Evolutionary conservation across 208 protist genomes (phyloP), one percentile per base, ranked within the genome.

Genomic region (Trichomonas tenax): DNA sequence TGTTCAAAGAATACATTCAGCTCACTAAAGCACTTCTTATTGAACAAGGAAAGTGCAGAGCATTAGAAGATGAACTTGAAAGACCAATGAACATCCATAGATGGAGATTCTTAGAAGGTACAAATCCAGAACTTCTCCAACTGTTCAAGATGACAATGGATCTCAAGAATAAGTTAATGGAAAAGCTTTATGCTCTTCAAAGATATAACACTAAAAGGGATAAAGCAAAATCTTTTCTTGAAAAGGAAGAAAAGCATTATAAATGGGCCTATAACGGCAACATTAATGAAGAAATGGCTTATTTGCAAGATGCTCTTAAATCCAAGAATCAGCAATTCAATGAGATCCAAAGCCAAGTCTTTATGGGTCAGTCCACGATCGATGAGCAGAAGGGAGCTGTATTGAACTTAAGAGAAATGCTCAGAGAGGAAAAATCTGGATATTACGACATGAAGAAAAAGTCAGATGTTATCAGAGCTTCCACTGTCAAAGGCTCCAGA

Each of bases 61-160:
- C 98, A 14, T 97, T 99, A 34, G 97, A 97, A 3, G 98, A 99
- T 95, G 99, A 99, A 97, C 97, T 99, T 0, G 97, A 99, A 97
- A 99, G 98, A 48, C 99, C 98, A n/a, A 98, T 99, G 97, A 99
- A 99, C 97, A 98, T 99, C n/a, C 99, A 99, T 97, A 97, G 98
- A 8, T 99, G 99, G 99, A 97, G 99, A 63, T 98, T 98, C 86
- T 97, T 99, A 21, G 98, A 99, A 93, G 99, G 96, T 26, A 89
- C 86, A 38, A 97, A 98, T 58, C 98, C 98, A 96, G 99, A 99
- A 96, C 98, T 98, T 63, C 97, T 99, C 21, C 98, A 99, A 95
- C 99, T 99, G 97, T 98, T 99, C 21, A 98, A 99, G 86, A 98
- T 98, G 36, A 38, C 15, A 17, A 93, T 93, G 11, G 31, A 34